Percentiles rank a stretch among this genome's conserved stretches.
These are phyloP conservation scores for Geotrichum restrictum DNA, from an alignment of 1,139 yeast species.

Conservation along the genomic window DNA sequence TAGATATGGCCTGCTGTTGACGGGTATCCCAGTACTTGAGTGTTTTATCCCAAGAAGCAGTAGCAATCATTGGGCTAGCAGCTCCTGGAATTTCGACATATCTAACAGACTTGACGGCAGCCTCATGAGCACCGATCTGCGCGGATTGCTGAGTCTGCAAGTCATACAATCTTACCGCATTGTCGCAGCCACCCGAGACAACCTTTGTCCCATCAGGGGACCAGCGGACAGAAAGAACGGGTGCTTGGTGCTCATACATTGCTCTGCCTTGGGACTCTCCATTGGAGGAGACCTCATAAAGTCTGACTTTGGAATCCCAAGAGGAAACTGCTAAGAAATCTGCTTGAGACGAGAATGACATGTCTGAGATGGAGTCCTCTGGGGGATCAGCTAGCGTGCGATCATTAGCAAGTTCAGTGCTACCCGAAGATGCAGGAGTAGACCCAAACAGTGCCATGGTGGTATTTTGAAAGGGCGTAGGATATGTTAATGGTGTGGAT, in stretches of 20 bases:
- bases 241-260: constrained; percentile 82
- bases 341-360: constrained; percentile 88
- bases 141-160: constrained; percentile 74
- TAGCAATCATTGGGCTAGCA: constrained; percentile 77
- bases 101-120: constrained; percentile 69
- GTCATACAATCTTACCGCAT: constrained; percentile 80
- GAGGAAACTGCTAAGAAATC: constrained; percentile 77
- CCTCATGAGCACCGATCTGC: constrained; percentile 84
- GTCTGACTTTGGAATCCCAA: constrained; percentile 94
- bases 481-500: background rate
- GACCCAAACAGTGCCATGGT: constrained; percentile 19
- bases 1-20: constrained; percentile 77
- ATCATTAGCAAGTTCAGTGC: constrained; percentile 63
- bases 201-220: constrained; percentile 82
- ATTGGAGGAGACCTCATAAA: constrained; percentile 75
- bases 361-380: constrained; percentile 83
- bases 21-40: constrained; percentile 91
- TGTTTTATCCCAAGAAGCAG: constrained; percentile 97
- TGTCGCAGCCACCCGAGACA: constrained; percentile 90
- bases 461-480: background rate
- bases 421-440: constrained; percentile 4
- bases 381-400: constrained; percentile 79
- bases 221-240: constrained; percentile 82
- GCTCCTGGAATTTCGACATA: constrained; percentile 70
- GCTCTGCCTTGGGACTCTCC: constrained; percentile 79